phyloP scores from a whole-genome alignment of 1,284 basidiomycete genomes.

The Vanrija sp. region DNA sequence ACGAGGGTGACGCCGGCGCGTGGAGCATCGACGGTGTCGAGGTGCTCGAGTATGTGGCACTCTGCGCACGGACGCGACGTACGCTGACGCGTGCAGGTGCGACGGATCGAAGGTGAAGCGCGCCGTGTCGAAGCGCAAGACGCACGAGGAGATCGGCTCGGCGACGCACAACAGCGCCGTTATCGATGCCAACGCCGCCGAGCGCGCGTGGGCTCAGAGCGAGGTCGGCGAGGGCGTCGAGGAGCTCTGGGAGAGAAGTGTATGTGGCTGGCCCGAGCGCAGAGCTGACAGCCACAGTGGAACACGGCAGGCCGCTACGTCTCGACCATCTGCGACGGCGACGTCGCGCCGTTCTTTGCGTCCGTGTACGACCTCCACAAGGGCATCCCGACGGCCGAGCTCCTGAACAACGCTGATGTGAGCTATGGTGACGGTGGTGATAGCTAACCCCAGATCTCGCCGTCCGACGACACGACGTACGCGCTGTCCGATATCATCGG shows the following conservation, averaged over 20 bases:
- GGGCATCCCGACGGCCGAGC: conserved; percentile 21
- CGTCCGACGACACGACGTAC: conserved; percentile 44
- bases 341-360: conserved; percentile 36
- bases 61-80: too few species aligned
- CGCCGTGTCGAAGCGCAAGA: neutral
- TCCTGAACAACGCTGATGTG: conserved; percentile 41
- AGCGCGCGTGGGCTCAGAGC: conserved; percentile 44
- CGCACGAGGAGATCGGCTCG: conserved; percentile 43
- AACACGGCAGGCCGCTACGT: conserved; percentile 41
- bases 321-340: conserved; percentile 30
- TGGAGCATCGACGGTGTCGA: conserved; percentile 47
- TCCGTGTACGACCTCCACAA: conserved; percentile 34
- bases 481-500: conserved; percentile 30
- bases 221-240: conserved; percentile 49
- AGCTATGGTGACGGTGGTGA: conserved; percentile 3
- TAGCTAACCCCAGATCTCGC: conserved; percentile 35
- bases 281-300: conserved; percentile 32
- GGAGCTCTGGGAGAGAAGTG: conserved; percentile 43
- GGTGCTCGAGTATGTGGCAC: conserved; percentile 30
- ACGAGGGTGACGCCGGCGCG: conserved; percentile 38
- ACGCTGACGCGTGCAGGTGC: conserved; percentile 14
- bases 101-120: conserved; percentile 2
- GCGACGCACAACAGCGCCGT: conserved; percentile 27
- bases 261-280: neutral
- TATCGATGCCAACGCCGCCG: conserved; percentile 34